Conservation (phyloP, 2,329 filamentous ascomycete genomes). For the Aspergillus neoniger region DNA sequence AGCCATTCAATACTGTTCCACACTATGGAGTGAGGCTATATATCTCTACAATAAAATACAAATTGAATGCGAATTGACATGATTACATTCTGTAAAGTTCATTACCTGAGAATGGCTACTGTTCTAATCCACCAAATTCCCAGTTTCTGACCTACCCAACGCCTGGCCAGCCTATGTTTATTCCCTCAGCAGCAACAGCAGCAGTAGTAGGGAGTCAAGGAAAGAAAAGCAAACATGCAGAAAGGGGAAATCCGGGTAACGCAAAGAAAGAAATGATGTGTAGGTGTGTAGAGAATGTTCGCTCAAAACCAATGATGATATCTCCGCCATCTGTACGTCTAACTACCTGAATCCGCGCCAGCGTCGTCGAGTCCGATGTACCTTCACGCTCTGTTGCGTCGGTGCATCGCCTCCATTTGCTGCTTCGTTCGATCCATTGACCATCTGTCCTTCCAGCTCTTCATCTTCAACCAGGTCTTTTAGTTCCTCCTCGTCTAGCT, state of each 20-base stretch:
- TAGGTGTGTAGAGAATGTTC: slow-evolving; percentile 10
- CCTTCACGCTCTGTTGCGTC: slow-evolving; percentile 25
- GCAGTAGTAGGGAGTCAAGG: not conserved
- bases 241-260: slow-evolving; percentile 9
- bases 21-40: not conserved
- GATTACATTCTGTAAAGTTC: not conserved
- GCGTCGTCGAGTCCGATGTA: slow-evolving; percentile 34
- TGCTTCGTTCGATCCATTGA: slow-evolving; percentile 11
- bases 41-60: not conserved
- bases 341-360: slow-evolving; percentile 33
- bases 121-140: not conserved
- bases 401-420: slow-evolving; percentile 19
- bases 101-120: not conserved
- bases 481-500: slow-evolving; percentile 88
- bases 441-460: slow-evolving; percentile 41
- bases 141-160: slow-evolving; percentile 9
- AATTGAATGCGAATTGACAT: not conserved
- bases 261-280: slow-evolving; percentile 17
- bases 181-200: not conserved
- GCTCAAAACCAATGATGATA: not conserved
- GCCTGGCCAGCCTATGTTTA: slow-evolving; percentile 12
- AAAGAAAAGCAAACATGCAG: slow-evolving; percentile 12
- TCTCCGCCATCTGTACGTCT: not conserved
- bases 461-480: slow-evolving; percentile 66
- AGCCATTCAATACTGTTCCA: too few relatives aligned